phyloP scores from a whole-genome alignment of 2,329 filamentous ascomycete species.

The Elsinoe ampelina region DNA sequence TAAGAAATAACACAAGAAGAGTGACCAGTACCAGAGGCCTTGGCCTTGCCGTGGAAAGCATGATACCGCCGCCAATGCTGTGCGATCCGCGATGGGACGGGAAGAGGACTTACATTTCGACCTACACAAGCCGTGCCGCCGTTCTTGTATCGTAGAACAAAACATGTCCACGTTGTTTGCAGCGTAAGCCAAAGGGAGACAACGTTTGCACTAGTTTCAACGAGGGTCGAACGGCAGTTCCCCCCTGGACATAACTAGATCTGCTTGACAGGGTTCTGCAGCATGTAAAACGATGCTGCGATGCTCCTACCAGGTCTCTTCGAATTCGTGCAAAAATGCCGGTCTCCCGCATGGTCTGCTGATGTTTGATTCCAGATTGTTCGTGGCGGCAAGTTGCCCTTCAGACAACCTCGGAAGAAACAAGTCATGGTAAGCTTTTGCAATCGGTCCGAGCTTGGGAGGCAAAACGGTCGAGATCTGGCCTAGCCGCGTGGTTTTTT shows the following conservation, averaged over 20 bases:
- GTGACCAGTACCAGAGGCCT: background rate
- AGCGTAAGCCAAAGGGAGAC: conserved; percentile 3
- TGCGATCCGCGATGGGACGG: background rate
- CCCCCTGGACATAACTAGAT: background rate
- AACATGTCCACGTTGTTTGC: background rate
- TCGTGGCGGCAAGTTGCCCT: too few species aligned
- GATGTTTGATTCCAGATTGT: too few species aligned
- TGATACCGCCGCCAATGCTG: background rate
- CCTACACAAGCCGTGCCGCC: background rate
- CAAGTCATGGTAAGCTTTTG: background rate
- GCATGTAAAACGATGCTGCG: too few species aligned
- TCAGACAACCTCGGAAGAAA: too few species aligned
- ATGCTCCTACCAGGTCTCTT: too few species aligned
- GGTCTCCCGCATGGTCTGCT: too few species aligned
- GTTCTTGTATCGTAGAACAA: background rate
- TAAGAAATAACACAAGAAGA: background rate
- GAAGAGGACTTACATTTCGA: background rate
- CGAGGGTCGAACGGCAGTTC: background rate
- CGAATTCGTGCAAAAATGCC: too few species aligned
- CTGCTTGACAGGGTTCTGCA: background rate
- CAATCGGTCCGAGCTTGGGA: background rate
- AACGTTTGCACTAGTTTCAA: background rate
- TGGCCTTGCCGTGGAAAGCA: background rate
- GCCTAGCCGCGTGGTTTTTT: background rate
- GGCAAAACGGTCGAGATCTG: background rate